Conservation (phyloP, 1,139 yeast genomes). For the Candida glucosophila region DNA sequence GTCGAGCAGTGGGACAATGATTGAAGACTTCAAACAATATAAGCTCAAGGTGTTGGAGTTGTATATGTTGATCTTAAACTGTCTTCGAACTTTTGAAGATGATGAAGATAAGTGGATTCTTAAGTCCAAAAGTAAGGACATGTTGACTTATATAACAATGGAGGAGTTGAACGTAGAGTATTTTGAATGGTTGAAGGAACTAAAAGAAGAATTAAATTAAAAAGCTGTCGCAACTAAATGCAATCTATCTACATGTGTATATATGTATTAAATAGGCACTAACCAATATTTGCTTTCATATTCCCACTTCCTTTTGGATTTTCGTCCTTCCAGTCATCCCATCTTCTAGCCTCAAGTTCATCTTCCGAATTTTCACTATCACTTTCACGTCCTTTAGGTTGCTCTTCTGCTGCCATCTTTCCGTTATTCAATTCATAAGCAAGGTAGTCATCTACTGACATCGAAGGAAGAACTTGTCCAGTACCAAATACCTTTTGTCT, state of each 20-base stretch:
- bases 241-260: conserved; percentile 1
- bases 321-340: conserved; percentile 92
- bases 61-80: conserved; percentile 41
- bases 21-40: conserved; percentile 22
- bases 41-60: conserved; percentile 33
- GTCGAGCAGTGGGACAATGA: conserved; percentile 5
- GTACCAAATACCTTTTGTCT: conserved; percentile 72
- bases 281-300: conserved; percentile 71
- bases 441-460: conserved; percentile 88
- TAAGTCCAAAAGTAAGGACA: conserved; percentile 13
- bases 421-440: conserved; percentile 83
- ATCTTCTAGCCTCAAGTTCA: conserved; percentile 54
- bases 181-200: conserved; percentile 25
- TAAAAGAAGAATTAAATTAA: conserved; percentile 16
- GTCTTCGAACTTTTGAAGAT: conserved; percentile 33
- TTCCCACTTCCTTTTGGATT: conserved; percentile 88
- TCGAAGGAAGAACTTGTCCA: conserved; percentile 88
- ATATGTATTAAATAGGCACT: conserved; percentile 5
- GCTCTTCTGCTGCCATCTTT: conserved; percentile 48
- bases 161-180: conserved; percentile 25
- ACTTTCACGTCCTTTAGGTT: conserved; percentile 20
- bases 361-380: conserved; percentile 40
- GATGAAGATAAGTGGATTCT: conserved; percentile 51
- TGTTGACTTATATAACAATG: conserved; percentile 19
- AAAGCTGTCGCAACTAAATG: neutral